phyloP scores from a whole-genome alignment of 2,329 filamentous ascomycete species.

The Fusarium pseudograminearum region DNA sequence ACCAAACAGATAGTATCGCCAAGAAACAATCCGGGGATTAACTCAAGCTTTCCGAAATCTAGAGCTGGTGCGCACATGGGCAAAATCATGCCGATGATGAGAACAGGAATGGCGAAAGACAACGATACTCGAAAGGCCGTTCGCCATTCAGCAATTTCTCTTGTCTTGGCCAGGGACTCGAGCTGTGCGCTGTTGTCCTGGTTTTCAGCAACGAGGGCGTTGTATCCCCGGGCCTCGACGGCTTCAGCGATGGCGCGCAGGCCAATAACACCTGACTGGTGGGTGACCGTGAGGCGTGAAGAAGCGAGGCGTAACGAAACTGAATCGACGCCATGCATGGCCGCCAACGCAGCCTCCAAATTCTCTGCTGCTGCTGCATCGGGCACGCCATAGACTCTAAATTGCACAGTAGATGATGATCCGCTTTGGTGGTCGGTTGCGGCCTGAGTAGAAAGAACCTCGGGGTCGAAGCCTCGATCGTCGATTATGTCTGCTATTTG shows the following conservation, averaged over 20 bases:
- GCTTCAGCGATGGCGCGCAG: constrained; percentile 84
- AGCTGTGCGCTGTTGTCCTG: constrained; percentile 98
- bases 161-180: constrained; percentile 94
- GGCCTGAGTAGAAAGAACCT: constrained; percentile 79
- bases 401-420: constrained; percentile 73
- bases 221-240: constrained; percentile 85
- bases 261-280: constrained; percentile 78
- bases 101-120: constrained; percentile 88
- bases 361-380: constrained; percentile 78
- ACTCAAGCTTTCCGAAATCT: constrained; percentile 78
- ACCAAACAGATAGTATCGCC: constrained; percentile 86
- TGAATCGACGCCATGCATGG: constrained; percentile 78
- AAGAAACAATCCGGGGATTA: constrained; percentile 83
- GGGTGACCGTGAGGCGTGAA: constrained; percentile 78
- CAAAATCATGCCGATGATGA: constrained; percentile 91
- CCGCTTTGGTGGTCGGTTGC: constrained; percentile 67
- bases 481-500: constrained; percentile 87
- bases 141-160: constrained; percentile 94
- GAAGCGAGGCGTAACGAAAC: constrained; percentile 79
- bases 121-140: constrained; percentile 82
- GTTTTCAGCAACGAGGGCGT: constrained; percentile 88
- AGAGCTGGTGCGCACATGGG: constrained; percentile 84
- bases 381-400: constrained; percentile 85
- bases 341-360: constrained; percentile 75
- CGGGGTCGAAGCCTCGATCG: constrained; percentile 88